These are phyloP conservation scores for Echria macrotheca DNA, from an alignment of 495 filamentous ascomycete species.

Conservation along the genomic window DNA sequence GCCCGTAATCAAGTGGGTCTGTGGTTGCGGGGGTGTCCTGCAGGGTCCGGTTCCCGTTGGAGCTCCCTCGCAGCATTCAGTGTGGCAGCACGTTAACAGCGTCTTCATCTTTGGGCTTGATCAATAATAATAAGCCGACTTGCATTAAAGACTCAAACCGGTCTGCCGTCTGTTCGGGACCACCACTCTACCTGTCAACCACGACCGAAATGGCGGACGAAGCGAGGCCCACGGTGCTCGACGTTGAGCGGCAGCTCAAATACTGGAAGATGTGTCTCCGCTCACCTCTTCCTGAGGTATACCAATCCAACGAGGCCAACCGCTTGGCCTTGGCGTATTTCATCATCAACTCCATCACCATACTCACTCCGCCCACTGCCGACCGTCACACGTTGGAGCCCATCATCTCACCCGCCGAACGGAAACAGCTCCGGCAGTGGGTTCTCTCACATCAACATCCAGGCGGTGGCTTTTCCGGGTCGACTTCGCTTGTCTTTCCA, in stretches of 20 bases:
- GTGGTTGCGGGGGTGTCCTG: too few species aligned
- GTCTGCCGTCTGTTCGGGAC: too few species aligned
- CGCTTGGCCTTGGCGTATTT: constrained; percentile 88
- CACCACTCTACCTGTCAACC: too few species aligned
- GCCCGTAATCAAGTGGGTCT: too few species aligned
- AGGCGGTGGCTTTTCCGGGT: constrained; percentile 71
- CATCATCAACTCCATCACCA: constrained; percentile 47
- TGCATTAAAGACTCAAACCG: too few species aligned
- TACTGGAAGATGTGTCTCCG: constrained; percentile 91
- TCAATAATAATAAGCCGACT: too few species aligned
- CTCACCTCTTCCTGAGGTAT: constrained; percentile 70
- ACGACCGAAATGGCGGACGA: constrained; percentile 22
- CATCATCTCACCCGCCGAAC: constrained; percentile 32
- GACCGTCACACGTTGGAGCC: constrained; percentile 10
- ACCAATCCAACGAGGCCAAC: constrained; percentile 81
- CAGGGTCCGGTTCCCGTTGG: too few species aligned
- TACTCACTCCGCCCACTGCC: constrained; percentile 31
- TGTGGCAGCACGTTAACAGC: too few species aligned
- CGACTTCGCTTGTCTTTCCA: constrained; percentile 49
- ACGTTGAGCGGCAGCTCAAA: constrained; percentile 70
- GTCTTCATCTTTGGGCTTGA: too few species aligned
- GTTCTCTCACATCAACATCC: constrained; percentile 74
- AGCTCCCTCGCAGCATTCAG: too few species aligned
- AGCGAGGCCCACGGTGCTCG: constrained; percentile 45
- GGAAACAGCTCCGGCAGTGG: constrained; percentile 34